Evolutionary conservation across 225 moss, liverwort and hornwort species (phyloP).

Genomic region (Marchantia paleacea): DNA sequence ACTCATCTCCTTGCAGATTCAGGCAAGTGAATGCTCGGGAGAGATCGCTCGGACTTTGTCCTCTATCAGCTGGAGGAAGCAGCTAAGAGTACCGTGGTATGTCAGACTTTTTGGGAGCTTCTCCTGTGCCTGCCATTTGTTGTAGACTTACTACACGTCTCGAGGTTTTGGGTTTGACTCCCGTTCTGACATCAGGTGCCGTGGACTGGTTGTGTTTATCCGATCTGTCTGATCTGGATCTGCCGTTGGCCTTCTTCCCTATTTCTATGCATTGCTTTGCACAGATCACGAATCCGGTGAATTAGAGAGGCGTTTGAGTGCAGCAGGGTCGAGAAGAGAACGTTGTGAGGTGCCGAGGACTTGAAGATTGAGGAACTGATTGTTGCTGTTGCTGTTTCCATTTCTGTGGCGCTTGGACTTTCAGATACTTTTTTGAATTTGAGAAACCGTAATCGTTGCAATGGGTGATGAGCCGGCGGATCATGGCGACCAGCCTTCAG

Average conservation of each 20-base stretch:
- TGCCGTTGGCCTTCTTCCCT: background rate
- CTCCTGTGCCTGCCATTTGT: background rate
- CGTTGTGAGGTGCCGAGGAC: background rate
- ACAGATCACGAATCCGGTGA: background rate
- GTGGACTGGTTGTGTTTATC: background rate
- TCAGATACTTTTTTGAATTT: background rate
- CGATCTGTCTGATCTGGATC: background rate
- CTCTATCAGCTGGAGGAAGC: background rate
- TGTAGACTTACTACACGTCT: background rate
- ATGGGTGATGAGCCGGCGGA: constrained; percentile 11
- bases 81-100: background rate
- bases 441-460: background rate
- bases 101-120: background rate
- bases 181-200: background rate
- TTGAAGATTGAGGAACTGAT: background rate
- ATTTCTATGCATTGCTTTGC: background rate
- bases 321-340: constrained; percentile 1
- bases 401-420: background rate
- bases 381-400: background rate
- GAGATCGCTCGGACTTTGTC: background rate
- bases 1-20: background rate
- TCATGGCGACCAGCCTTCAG: background rate
- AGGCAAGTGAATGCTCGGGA: background rate
- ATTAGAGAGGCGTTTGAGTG: background rate
- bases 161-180: background rate